Evolutionary conservation across 495 filamentous ascomycete genomes (phyloP).

Genomic region (Penicillium herquei): DNA sequence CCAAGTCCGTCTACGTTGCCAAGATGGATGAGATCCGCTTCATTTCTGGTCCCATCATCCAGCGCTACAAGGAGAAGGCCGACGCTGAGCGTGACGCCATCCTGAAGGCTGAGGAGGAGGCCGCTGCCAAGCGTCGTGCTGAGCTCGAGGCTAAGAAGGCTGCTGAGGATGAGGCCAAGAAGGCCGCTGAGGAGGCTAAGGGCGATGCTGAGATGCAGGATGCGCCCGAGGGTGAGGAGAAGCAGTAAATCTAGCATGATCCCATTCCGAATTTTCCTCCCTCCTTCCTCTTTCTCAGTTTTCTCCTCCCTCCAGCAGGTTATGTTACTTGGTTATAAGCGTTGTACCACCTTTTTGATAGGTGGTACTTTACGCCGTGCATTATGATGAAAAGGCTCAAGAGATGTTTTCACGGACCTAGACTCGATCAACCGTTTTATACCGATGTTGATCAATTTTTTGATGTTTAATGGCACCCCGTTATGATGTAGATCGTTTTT

Average conservation of each 20-base stretch:
- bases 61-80: constrained; percentile 91
- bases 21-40: constrained; percentile 96
- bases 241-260: constrained; percentile 35
- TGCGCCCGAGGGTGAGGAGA: constrained; percentile 44
- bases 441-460: constrained; percentile 16
- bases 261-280: not conserved
- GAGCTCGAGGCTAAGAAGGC: constrained; percentile 65
- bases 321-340: constrained; percentile 1
- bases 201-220: constrained; percentile 59
- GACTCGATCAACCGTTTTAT: constrained; percentile 15
- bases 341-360: not conserved
- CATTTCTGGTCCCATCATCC: constrained; percentile 85
- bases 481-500: constrained; percentile 32
- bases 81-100: constrained; percentile 83
- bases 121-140: constrained; percentile 74
- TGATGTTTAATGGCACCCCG: constrained; percentile 23
- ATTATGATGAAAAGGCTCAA: constrained; percentile 31
- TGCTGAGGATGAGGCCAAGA: constrained; percentile 52
- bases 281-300: not conserved
- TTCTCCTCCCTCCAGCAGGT: not conserved
- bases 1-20: constrained; percentile 86
- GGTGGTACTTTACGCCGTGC: not conserved
- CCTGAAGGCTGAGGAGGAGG: constrained; percentile 75
- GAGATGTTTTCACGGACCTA: constrained; percentile 30
- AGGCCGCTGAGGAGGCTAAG: constrained; percentile 49